Evolutionary conservation across 2,329 filamentous ascomycete genomes (phyloP).

Genomic region (Pseudogymnoascus sp.): DNA sequence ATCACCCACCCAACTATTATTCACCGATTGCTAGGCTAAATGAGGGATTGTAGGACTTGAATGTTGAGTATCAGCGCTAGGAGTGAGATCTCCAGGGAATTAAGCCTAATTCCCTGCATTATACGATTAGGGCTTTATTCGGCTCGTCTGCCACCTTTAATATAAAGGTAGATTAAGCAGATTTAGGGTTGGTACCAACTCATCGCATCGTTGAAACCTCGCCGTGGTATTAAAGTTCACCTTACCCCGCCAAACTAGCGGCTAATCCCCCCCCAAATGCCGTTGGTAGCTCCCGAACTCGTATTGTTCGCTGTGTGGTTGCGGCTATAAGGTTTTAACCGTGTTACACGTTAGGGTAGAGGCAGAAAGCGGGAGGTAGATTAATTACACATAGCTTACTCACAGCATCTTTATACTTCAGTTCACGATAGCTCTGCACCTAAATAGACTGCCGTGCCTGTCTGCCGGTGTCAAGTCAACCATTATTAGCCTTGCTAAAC

Average conservation of each 20-base stretch:
- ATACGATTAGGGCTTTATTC: not conserved
- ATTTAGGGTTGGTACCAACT: not conserved
- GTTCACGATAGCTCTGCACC: not conserved
- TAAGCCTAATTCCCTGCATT: not conserved
- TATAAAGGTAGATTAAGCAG: not conserved
- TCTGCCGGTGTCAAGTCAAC: not conserved
- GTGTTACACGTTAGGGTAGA: no score
- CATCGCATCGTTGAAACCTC: not conserved
- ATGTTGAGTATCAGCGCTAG: no score
- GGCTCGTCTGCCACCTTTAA: not conserved
- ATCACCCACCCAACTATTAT: no score
- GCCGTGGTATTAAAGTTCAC: not conserved
- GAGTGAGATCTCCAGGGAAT: not conserved
- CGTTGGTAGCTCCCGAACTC: no score
- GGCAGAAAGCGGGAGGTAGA: not conserved
- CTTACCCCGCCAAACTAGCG: not conserved
- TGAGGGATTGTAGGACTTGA: no score
- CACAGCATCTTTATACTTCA: no score
- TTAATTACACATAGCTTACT: not conserved
- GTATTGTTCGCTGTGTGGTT: not conserved
- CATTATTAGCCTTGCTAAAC: not conserved
- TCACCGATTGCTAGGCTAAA: no score
- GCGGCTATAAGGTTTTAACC: not conserved
- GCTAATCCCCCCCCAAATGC: not conserved
- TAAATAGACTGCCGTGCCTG: not conserved